Base-by-base conservation (phyloP, 2,329 filamentous ascomycete genomes). In the Fusarium buxicola region DNA sequence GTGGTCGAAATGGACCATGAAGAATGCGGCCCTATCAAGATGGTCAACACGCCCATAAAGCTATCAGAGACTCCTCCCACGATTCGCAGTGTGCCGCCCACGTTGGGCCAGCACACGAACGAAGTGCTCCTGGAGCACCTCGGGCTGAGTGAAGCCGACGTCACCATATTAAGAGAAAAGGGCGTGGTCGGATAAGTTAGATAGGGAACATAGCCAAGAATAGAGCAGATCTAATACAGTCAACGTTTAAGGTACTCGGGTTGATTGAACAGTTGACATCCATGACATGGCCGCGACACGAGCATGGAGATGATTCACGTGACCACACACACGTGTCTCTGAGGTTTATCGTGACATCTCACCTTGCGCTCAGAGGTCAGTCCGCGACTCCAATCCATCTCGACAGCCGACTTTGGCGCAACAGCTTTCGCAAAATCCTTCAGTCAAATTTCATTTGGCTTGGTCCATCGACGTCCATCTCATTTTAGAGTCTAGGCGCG, bases 41-140 rank as follows among this genome's bases (percentile, higher is more conserved):
- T 99, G 72, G 90, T 99, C 50, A 97, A 96, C 72, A 96, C 93
- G 1, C 95, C 95, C 0, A 89, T 99, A 57, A 99, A 99, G 75
- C 96, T 93, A 75, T 97, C 93, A 6, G 88, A 94, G 66, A 91
- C 90, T 24, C 88, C 85, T 66, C 92, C 94, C 0, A 85, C 87
- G 4, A 87, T 96, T 34, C 84, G 94, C 30, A 89, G 82, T 4
- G 86, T 91, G 24, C 95, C 95, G 15, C 95, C 95, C 1, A 91
- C 89, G 8, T 78, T 99, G 30, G 95, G 94, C 1, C 87, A 97
- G 77, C 92, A 97, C 76, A 97, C 93, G 0, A 82, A 92, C 65
- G 91, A 95, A 74, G 83, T 97, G 6, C 76, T 97, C 55, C 73
- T 76, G 16, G 83, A 85, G 21, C 73, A 92, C 18, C 76, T 95